Percentiles rank a stretch among this genome's conserved stretches.
Conservation (phyloP, 352 stramenopile genomes). For the Globisporangium megalacanthum region DNA sequence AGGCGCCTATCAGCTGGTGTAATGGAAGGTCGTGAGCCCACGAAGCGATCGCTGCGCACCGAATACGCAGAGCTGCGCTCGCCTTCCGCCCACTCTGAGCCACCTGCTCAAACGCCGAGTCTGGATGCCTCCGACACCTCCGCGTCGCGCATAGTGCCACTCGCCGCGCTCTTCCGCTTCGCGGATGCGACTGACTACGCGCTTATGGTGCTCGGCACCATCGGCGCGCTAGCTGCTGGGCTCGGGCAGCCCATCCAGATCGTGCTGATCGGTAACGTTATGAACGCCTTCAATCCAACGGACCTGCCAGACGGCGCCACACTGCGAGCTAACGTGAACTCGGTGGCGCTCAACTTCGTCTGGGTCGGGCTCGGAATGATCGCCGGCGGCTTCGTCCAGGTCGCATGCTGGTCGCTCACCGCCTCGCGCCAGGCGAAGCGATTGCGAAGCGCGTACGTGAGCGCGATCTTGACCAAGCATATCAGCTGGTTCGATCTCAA, state of each 20-base stretch:
- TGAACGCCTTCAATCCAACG: conserved; percentile 65
- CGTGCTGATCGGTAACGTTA: conserved; percentile 61
- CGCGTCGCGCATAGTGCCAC: background rate
- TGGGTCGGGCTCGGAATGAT: conserved; percentile 23
- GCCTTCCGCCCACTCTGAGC: no score
- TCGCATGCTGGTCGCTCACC: conserved; percentile 51
- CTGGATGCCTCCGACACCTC: background rate
- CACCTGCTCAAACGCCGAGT: no score
- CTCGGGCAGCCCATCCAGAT: conserved; percentile 62
- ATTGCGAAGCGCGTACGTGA: conserved; percentile 27
- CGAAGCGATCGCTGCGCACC: no score
- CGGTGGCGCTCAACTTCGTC: conserved; percentile 13
- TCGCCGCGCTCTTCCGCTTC: conserved; percentile 17
- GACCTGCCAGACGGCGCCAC: conserved; percentile 12
- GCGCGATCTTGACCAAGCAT: conserved; percentile 28
- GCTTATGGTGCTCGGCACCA: conserved; percentile 47
- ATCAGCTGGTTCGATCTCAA: conserved; percentile 49
- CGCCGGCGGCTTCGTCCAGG: conserved; percentile 30
- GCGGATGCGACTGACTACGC: conserved; percentile 46
- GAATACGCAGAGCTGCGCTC: no score
- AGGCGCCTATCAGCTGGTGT: no score
- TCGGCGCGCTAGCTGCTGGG: conserved; percentile 35
- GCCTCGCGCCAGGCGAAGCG: conserved; percentile 49
- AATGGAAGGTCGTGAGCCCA: no score
- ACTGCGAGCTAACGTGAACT: conserved; percentile 20